Evolutionary conservation across 2,329 filamentous ascomycete genomes (phyloP), one percentile per base, ranked within the genome.

Genomic region (Phaeosphaeriaceae sp.): DNA sequence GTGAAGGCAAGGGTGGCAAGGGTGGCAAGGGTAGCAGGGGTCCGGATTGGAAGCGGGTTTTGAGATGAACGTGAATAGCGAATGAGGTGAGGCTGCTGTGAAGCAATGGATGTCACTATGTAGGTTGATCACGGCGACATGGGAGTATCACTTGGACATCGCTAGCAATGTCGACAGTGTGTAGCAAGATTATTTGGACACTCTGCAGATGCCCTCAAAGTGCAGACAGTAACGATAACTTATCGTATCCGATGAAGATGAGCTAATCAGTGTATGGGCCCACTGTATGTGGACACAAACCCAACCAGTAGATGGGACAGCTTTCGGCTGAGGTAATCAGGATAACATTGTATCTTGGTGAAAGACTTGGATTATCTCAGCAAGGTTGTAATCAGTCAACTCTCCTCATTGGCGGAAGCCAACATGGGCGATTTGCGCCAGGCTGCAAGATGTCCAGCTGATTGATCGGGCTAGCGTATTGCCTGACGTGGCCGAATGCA

Each of bases 401-500:
- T 1, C 11, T 1, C 3, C 17, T 7, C 20, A 10, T 21, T 20
- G 13, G 21, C 7, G 22, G 33, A 42, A 27, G n/a, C 27, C 2
- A 6, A 4, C 6, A 24, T 27, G 19, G 3, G 19, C 24, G 17
- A 25, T 17, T 2, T 22, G 21, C 4, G 17, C 41, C 24, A 33
- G 21, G 13, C 41, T 22, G 22, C 42, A 24, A 21, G 27, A 2
- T n/a, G 21, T 20, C 51, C 44, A 49, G 52, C 31, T 54, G 45
- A 42, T 44, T 21, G 17, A 19, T 22, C 7, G 9, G 24, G 52
- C 20, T 54, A 54, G 52, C 52, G 52, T 54, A 54, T 48, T 54
- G 45, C 52, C 45, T 54, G 20, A 54, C 33, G 52, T 27, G 52
- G 52, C 31, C 31, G 42, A 48, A n/a, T n/a, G 36, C 36, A n/a